phyloP scores from a whole-genome alignment of 2,329 filamentous ascomycete species.

The Ophiosphaerella narmari region DNA sequence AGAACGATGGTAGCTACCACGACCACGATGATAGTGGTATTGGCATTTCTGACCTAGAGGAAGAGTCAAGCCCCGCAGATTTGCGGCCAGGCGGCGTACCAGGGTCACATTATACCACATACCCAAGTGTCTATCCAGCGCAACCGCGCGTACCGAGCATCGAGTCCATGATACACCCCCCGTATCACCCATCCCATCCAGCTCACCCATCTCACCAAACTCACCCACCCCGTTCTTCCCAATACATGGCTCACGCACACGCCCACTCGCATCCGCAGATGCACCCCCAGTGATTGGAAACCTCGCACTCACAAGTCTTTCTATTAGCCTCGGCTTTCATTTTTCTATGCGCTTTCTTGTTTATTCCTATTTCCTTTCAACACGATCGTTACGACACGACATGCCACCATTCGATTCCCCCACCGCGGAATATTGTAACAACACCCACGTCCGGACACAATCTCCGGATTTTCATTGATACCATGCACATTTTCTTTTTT shows the following conservation, averaged over 20 bases:
- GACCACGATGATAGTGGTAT: conserved; percentile 71
- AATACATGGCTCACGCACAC: not conserved
- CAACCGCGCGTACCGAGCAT: conserved; percentile 45
- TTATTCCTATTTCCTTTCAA: conserved; percentile 11
- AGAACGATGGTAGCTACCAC: conserved; percentile 52
- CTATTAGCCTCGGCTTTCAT: conserved; percentile 16
- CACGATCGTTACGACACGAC: conserved; percentile 22
- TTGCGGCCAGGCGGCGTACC: conserved; percentile 30
- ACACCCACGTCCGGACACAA: conserved; percentile 5
- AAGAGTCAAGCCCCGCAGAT: conserved; percentile 42
- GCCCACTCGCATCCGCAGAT: conserved; percentile 6
- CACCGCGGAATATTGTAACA: conserved; percentile 7
- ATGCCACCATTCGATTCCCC: conserved; percentile 1
- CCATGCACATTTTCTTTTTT: not conserved
- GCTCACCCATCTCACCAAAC: not conserved
- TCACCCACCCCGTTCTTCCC: not conserved
- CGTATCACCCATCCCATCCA: conserved; percentile 15
- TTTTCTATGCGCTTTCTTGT: conserved; percentile 9
- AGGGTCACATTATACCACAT: conserved; percentile 23
- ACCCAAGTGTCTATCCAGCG: conserved; percentile 22
- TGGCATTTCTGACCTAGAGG: conserved; percentile 59
- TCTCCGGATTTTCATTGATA: conserved; percentile 2
- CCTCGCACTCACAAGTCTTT: not conserved
- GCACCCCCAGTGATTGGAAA: conserved; percentile 17
- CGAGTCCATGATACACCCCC: conserved; percentile 42